Base-by-base conservation (phyloP, 441 rosid species). In the Jatropha multifida region DNA sequence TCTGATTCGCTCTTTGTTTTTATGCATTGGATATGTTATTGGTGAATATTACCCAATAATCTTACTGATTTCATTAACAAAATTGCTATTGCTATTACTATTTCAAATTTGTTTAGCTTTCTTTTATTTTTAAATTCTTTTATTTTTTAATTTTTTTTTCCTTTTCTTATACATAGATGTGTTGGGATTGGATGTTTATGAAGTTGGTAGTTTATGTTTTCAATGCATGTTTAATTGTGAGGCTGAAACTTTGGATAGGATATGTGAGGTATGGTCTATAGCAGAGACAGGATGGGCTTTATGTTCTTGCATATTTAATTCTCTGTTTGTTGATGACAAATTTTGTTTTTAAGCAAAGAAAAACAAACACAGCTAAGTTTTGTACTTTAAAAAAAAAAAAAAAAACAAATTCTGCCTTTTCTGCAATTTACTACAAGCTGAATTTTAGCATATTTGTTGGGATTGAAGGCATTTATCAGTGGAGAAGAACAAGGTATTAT, bases 401-500 rank as follows among this genome's bases (percentile, higher is more conserved):
- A 42, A 42, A 42, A 42, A 42, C 46, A 42, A 4, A 4, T 3
- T 42, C 32, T 42, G 46, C 15, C 59, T 55, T n/a, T 4, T 11
- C 37, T 15, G 0, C 9, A 13, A 32, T 32, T 60, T 71, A 18
- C 41, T 27, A 10, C 7, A 32, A 55, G 60, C 46, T 12, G 44
- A 58, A n/a, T 46, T 42, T 71, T 27, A 62, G n/a, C 23, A 5
- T 32, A 13, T 64, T 38, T 68, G 27, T 67, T 77, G 76, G 73
- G 42, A 79, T 82, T 84, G 78, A 83, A 94, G 99, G 99, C 90
- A 92, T 85, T 76, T 94, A 66, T 85, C 93, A 10, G 85, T 93
- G 81, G 99, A 94, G 90, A 94, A 89, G 88, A 92, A 83, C 90
- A 74, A 87, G 90, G 76, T 72, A 67, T 72, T 91, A 27, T 81